phyloP scores from a whole-genome alignment of 768 basidiomycete genomes.

The Dendrothele bispora region DNA sequence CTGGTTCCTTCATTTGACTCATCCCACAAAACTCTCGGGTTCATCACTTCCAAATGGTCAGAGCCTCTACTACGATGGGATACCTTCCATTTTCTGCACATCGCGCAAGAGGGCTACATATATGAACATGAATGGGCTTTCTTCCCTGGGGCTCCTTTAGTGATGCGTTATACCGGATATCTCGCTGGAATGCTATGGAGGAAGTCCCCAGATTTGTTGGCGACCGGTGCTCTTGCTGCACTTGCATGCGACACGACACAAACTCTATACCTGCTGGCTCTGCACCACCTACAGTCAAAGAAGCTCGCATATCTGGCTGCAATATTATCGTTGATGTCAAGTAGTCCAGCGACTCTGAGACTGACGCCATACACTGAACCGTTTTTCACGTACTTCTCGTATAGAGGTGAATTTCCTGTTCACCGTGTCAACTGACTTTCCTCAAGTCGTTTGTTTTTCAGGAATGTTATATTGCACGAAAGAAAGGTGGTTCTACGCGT shows the following conservation, averaged over 20 bases:
- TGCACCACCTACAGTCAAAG: constrained; percentile 53
- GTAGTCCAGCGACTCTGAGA: constrained; percentile 73
- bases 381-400: constrained; percentile 81
- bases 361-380: constrained; percentile 83
- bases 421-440: background rate
- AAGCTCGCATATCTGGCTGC: constrained; percentile 61
- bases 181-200: constrained; percentile 16
- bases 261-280: constrained; percentile 58
- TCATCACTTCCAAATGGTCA: constrained; percentile 1
- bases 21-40: constrained; percentile 12
- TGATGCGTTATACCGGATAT: constrained; percentile 44
- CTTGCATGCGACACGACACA: constrained; percentile 41
- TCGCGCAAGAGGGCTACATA: constrained; percentile 55
- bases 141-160: constrained; percentile 63
- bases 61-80: constrained; percentile 78
- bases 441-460: constrained; percentile 18
- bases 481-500: constrained; percentile 52
- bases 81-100: constrained; percentile 72
- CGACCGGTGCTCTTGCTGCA: constrained; percentile 36
- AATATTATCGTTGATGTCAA: constrained; percentile 73
- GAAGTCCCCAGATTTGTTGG: constrained; percentile 27
- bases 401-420: constrained; percentile 51
- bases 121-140: constrained; percentile 91
- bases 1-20: constrained; percentile 15
- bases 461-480: constrained; percentile 61